These are phyloP conservation scores for Botrytis tulipae DNA, from an alignment of 2,329 filamentous ascomycete genomes.

Conservation along the genomic window DNA sequence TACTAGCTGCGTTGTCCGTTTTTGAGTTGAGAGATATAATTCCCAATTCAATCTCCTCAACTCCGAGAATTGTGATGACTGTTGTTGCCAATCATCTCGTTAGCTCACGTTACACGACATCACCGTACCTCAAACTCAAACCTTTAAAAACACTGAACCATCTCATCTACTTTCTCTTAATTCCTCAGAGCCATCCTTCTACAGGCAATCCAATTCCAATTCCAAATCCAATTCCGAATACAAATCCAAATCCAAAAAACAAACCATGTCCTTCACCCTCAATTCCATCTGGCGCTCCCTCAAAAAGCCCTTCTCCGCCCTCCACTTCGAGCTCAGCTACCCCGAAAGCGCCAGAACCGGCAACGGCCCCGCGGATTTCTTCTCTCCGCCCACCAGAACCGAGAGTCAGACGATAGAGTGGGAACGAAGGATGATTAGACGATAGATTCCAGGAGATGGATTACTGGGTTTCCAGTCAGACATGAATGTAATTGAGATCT, in stretches of 20 bases:
- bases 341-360: not conserved
- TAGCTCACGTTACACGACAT: no score
- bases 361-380: not conserved
- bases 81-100: not conserved
- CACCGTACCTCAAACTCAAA: not conserved
- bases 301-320: not conserved
- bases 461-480: not conserved
- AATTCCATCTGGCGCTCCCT: not conserved
- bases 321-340: not conserved
- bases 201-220: no score
- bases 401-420: conserved; percentile 4
- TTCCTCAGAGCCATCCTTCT: not conserved
- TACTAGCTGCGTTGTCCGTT: not conserved
- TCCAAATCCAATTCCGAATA: not conserved
- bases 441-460: not conserved
- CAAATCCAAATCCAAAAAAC: not conserved
- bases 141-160: not conserved
- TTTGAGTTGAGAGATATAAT: not conserved
- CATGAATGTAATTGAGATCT: not conserved
- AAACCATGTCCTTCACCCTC: not conserved
- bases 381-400: not conserved
- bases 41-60: not conserved
- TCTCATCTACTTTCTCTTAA: not conserved
- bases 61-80: not conserved
- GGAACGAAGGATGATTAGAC: conserved; percentile 11